phyloP scores from a whole-genome alignment of 164 flowering plant genomes.

The Aristolochia contorta region DNA sequence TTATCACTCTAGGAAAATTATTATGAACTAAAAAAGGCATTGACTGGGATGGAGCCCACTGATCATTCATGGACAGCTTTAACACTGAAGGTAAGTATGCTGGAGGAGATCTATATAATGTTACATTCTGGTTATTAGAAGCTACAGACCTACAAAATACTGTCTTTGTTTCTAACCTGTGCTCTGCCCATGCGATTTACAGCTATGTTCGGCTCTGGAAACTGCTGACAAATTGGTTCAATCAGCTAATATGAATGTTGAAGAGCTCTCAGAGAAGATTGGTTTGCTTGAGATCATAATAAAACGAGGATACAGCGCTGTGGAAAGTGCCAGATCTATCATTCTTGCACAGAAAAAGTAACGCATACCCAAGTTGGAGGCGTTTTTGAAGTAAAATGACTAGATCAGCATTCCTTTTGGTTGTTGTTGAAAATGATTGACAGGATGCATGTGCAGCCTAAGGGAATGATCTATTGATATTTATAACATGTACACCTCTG shows the following conservation, averaged over 20 bases:
- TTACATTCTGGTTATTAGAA: no score
- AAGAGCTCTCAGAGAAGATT: constrained; percentile 44
- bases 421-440: no score
- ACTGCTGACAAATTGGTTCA: constrained; percentile 66
- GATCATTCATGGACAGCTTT: constrained; percentile 86
- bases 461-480: no score
- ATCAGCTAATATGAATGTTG: constrained; percentile 35
- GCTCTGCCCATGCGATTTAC: neutral
- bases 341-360: constrained; percentile 17
- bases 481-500: no score
- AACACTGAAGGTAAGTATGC: constrained; percentile 51
- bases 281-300: constrained; percentile 48
- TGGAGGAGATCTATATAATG: no score
- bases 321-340: constrained; percentile 42
- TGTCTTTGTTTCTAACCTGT: no score
- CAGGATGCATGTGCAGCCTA: no score
- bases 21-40: constrained; percentile 44
- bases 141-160: no score
- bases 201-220: constrained; percentile 73
- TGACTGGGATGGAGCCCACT: constrained; percentile 28
- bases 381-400: no score
- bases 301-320: constrained; percentile 48
- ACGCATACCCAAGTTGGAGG: no score
- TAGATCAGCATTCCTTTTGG: no score
- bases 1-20: constrained; percentile 49